Percentiles rank a stretch among this genome's conserved stretches.
phyloP scores from a whole-genome alignment of 2,329 filamentous ascomycete species.

The Paecilomyces dactylethromorphus region DNA sequence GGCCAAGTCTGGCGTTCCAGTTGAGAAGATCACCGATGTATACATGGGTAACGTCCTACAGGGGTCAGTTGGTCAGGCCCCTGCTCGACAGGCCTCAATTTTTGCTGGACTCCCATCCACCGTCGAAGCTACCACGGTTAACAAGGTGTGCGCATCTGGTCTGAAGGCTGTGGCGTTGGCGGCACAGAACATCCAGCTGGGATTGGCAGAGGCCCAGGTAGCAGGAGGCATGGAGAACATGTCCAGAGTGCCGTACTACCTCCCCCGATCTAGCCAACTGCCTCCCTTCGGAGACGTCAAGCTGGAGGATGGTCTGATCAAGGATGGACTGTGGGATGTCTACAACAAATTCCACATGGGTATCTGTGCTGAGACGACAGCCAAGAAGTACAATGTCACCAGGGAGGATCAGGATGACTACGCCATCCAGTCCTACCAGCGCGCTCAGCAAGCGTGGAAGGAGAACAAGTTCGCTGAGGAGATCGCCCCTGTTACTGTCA shows the following conservation, averaged over 20 bases:
- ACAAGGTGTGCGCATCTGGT: conserved; percentile 96
- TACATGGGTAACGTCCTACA: conserved; percentile 97
- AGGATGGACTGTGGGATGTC: conserved; percentile 91
- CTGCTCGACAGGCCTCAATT: conserved; percentile 82
- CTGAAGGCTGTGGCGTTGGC: conserved; percentile 87
- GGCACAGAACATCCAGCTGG: conserved; percentile 90
- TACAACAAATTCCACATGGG: conserved; percentile 99
- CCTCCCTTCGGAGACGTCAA: conserved; percentile 82
- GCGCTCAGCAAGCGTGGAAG: conserved; percentile 85
- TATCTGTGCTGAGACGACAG: conserved; percentile 90
- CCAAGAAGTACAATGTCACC: conserved; percentile 75
- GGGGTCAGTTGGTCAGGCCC: conserved; percentile 77
- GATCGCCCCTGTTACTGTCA: conserved; percentile 79
- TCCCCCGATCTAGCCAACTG: conserved; percentile 72
- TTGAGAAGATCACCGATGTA: conserved; percentile 77
- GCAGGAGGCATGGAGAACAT: conserved; percentile 99
- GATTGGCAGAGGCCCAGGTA: conserved; percentile 78
- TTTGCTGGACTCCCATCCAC: conserved; percentile 77
- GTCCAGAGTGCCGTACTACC: conserved; percentile 87
- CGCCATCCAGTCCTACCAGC: conserved; percentile 80
- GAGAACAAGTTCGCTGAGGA: conserved; percentile 78
- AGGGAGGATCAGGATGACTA: conserved; percentile 87
- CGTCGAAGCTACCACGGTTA: conserved; percentile 85
- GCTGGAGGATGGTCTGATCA: conserved; percentile 85
- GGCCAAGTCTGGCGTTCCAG: conserved; percentile 74